phyloP scores from a whole-genome alignment of 139 green algal species.

The Microglena sp. region DNA sequence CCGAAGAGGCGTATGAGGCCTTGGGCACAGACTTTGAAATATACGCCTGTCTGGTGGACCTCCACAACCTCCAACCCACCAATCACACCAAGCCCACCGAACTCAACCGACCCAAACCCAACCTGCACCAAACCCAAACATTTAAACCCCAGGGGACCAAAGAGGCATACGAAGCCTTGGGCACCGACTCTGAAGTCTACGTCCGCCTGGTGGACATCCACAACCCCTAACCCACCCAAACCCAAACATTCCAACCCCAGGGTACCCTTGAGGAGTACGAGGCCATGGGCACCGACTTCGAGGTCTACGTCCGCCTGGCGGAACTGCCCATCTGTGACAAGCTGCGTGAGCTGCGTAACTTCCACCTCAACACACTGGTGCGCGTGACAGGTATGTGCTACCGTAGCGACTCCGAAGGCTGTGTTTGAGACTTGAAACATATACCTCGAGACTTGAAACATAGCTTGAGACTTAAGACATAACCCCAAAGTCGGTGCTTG shows the following conservation, averaged over 20 bases:
- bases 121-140: neutral
- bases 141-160: neutral
- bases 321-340: conserved; percentile 79
- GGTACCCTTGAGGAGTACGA: conserved; percentile 12
- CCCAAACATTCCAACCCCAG: conserved; percentile 9
- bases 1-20: neutral
- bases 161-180: neutral
- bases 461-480: too few species aligned
- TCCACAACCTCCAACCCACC: neutral
- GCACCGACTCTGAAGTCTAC: neutral
- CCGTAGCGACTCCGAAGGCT: neutral
- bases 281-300: conserved; percentile 19
- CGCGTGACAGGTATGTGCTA: neutral
- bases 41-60: neutral
- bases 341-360: conserved; percentile 79
- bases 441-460: neutral
- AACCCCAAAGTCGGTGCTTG: too few species aligned
- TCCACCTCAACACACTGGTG: neutral
- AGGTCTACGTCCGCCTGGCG: conserved; percentile 79
- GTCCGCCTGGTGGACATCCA: neutral
- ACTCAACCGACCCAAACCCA: too few species aligned
- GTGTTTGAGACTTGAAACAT: too few species aligned
- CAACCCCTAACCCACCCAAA: neutral
- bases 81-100: too few species aligned
- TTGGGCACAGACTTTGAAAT: neutral